Evolutionary conservation across 805 yeast genomes (phyloP).

Genomic region (Ogataea henricii): DNA sequence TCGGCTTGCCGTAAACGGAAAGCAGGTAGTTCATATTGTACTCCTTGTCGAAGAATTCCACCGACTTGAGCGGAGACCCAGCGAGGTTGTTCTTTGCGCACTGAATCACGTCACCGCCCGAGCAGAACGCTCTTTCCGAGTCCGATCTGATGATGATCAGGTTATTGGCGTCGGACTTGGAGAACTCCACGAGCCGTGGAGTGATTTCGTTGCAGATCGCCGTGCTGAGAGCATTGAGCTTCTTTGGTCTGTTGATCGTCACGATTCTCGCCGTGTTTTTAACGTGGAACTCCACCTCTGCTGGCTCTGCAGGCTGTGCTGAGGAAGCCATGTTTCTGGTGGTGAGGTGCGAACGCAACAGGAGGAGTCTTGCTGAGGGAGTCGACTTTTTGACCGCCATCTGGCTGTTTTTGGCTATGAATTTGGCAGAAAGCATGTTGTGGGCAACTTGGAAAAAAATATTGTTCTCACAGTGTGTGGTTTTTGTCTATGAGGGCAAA

Average conservation of each 20-base stretch:
- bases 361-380: slow-evolving; percentile 11
- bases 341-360: slow-evolving; percentile 14
- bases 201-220: slow-evolving; percentile 73
- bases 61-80: slow-evolving; percentile 49
- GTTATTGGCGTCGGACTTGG: slow-evolving; percentile 65
- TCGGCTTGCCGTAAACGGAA: slow-evolving; percentile 84
- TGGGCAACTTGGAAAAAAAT: no score
- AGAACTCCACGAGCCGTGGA: slow-evolving; percentile 75
- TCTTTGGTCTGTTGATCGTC: slow-evolving; percentile 75
- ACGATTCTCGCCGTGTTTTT: slow-evolving; percentile 69
- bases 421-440: neutral
- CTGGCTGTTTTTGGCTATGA: neutral
- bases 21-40: slow-evolving; percentile 78
- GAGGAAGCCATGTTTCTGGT: slow-evolving; percentile 26
- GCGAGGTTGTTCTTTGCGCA: slow-evolving; percentile 62
- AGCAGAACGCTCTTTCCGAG: slow-evolving; percentile 77
- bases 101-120: slow-evolving; percentile 94
- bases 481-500: neutral
- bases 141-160: slow-evolving; percentile 68
- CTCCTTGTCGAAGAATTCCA: slow-evolving; percentile 74
- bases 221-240: slow-evolving; percentile 80
- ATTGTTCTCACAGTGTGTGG: no score
- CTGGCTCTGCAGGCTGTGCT: slow-evolving; percentile 16
- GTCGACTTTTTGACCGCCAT: slow-evolving; percentile 1
- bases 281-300: slow-evolving; percentile 64